phyloP scores from a whole-genome alignment of 2,329 filamentous ascomycete genomes.

The Cercospora sesami region DNA sequence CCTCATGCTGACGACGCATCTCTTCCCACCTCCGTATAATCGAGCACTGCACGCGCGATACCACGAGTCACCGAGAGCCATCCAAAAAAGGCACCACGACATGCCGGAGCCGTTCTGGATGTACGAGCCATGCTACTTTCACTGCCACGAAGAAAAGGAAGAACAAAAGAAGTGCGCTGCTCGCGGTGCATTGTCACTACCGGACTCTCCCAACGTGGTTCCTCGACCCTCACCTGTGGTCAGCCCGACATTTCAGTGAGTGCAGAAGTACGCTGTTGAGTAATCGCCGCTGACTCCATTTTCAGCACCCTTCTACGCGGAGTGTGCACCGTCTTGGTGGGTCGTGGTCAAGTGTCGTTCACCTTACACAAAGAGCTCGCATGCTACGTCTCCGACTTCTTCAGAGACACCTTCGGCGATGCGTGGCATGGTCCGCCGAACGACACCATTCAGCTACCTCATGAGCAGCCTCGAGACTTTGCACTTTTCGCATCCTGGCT shows the following conservation, averaged over 20 bases:
- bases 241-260: constrained; percentile 1
- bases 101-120: constrained; percentile 6
- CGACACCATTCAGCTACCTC: background rate
- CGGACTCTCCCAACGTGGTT: background rate
- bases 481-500: constrained; percentile 10
- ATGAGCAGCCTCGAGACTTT: constrained; percentile 12
- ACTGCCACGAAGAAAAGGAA: constrained; percentile 9
- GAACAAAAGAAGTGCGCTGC: background rate
- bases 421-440: constrained; percentile 7
- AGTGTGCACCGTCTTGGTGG: constrained; percentile 2
- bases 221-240: background rate
- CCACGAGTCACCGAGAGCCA: constrained; percentile 3
- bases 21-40: constrained; percentile 9
- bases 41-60: constrained; percentile 9
- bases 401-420: constrained; percentile 5
- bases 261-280: background rate
- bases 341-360: constrained; percentile 11
- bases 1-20: constrained; percentile 9
- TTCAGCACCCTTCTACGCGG: constrained; percentile 1
- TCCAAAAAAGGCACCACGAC: background rate
- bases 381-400: constrained; percentile 10
- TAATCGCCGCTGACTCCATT: background rate
- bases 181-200: background rate
- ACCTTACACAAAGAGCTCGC: constrained; percentile 15
- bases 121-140: constrained; percentile 10